These are phyloP conservation scores for Barnettozyma salicaria DNA, from an alignment of 805 yeast species.

Conservation along the genomic window DNA sequence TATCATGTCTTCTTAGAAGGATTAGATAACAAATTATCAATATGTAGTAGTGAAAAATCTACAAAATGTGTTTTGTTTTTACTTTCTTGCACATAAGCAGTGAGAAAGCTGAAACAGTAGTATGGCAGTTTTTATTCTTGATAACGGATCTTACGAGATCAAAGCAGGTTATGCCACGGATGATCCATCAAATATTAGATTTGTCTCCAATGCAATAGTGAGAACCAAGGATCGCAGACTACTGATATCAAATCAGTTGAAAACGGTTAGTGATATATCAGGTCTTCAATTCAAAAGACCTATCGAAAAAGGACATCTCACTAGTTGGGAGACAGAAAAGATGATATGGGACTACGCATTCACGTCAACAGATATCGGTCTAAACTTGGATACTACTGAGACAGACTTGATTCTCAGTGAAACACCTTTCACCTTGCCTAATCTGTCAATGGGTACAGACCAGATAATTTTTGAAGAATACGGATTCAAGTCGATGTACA, in stretches of 20 bases:
- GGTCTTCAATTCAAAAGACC: conserved; percentile 76
- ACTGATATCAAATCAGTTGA: conserved; percentile 66
- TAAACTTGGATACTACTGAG: conserved; percentile 41
- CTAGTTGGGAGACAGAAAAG: conserved; percentile 87
- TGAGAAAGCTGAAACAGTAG: neutral
- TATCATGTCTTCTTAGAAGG: too few species aligned
- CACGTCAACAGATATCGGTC: conserved; percentile 30
- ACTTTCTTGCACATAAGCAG: neutral
- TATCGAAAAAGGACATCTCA: conserved; percentile 79
- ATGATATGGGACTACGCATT: conserved; percentile 79
- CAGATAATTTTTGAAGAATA: conserved; percentile 93
- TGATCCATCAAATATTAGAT: conserved; percentile 35
- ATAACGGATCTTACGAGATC: conserved; percentile 84
- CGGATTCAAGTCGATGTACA: conserved; percentile 64
- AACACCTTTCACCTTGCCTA: conserved; percentile 75
- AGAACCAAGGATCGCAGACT: conserved; percentile 70
- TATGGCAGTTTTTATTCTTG: conserved; percentile 50
- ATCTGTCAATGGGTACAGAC: conserved; percentile 76
- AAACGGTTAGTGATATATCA: conserved; percentile 62
- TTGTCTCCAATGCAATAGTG: conserved; percentile 63
- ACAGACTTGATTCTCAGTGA: conserved; percentile 69
- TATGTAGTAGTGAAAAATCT: too few species aligned
- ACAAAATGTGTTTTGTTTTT: neutral
- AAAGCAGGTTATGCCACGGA: conserved; percentile 50
- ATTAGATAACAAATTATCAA: too few species aligned